Evolutionary conservation across 1,139 yeast species (phyloP), one percentile per base, ranked within the genome.

Genomic region (Yamadazyma trypodendri): DNA sequence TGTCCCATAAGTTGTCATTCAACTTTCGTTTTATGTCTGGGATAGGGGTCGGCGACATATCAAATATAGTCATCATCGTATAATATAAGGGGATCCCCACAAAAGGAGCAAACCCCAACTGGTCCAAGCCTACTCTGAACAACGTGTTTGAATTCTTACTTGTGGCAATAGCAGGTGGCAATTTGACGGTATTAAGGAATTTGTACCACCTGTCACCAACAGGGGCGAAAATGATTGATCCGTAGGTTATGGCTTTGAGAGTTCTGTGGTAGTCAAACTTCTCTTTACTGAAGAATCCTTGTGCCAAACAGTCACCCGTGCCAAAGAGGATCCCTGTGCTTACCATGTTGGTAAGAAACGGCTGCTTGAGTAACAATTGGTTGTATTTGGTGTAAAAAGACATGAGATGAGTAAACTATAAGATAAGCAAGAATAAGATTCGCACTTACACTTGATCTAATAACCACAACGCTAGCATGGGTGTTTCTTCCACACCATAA

Each of bases 61-160:
- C 94, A 65, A 89, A 60, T 2, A 78, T 36, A 0, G 90, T 73
- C 83, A 89, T 83, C 31, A 77, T 65, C 2, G 77, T 55, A 54
- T 74, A 88, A 58, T 87, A 89, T 36, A 81, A 53, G 2, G 87
- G 88, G 11, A 85, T 74, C 3, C 64, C 73, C 6, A 84, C 74
- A 20, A 81, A 56, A 2, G 97, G 96, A 1, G 96, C 88, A 72
- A 87, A 88, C 1, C 71, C 46, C 23, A 79, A 54, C 55, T 89
- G 97, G 59, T 89, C 97, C 4, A 74, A 71, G 0, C 74, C 73
- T 11, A 85, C 89, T 36, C 86, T 61, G 2, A 71, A 52, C 0
- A 68, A 24, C 0, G 77, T 65, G 45, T 63, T 56, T 37, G 44
- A 34, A 6, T n/a, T 24, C 11, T 27, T 18, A 6, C 23, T 28